Evolutionary conservation across 371 early-diverging fungal species (phyloP), one percentile per base, ranked within the genome.

Genomic region (Zychaea mexicana): DNA sequence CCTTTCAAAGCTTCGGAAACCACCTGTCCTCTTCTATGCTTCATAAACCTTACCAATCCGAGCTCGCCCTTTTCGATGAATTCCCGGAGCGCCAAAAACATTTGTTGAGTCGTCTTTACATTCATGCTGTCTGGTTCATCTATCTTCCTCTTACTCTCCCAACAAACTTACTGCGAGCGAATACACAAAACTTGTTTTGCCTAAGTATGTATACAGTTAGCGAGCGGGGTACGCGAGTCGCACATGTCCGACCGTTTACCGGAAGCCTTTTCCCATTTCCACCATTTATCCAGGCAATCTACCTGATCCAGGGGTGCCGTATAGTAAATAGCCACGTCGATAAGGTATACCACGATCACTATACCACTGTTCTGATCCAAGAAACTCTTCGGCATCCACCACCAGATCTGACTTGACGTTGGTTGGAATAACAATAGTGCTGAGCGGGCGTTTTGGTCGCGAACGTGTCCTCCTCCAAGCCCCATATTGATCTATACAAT

Each of bases 171-270:
- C 75, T 30, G 98, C 98, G 32, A 99, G 82, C 3, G 99, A 97
- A 71, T 94, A 95, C 38, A 98, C 97, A 71, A 96, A 97, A 26
- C 90, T 87, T 10, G 96, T 96, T 70, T 99, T 99, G 38, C 99
- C 99, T 46, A n/a, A n/a, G n/a, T n/a, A n/a, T n/a, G n/a, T n/a
- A n/a, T n/a, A n/a, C n/a, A n/a, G n/a, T n/a, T n/a, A n/a, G n/a
- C n/a, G n/a, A n/a, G n/a, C n/a, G n/a, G n/a, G n/a, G n/a, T n/a
- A n/a, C n/a, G n/a, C n/a, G n/a, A n/a, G n/a, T n/a, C n/a, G n/a
- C n/a, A n/a, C n/a, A n/a, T n/a, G n/a, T n/a, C n/a, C n/a, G n/a
- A n/a, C n/a, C n/a, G n/a, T n/a, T n/a, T n/a, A n/a, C n/a, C n/a
- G n/a, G n/a, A n/a, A n/a, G n/a, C n/a, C n/a, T n/a, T n/a, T n/a